Percentiles rank a stretch among this genome's conserved stretches.
These are phyloP conservation scores for Potentilla sterilis DNA, from an alignment of 306 rosid species.

Conservation along the genomic window DNA sequence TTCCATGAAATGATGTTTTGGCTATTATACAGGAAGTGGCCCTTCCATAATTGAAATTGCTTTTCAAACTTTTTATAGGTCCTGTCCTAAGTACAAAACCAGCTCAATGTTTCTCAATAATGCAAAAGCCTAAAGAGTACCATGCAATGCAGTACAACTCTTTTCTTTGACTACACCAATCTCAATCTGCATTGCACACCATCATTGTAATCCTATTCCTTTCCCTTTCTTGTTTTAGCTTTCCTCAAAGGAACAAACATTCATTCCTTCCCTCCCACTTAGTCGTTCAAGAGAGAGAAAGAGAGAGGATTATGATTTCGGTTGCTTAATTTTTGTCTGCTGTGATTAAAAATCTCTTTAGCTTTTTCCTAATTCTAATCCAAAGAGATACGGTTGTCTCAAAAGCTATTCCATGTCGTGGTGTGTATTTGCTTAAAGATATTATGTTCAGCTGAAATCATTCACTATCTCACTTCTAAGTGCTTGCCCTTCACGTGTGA, in stretches of 20 bases:
- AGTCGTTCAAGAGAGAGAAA: conserved; percentile 24
- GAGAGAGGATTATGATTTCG: conserved; percentile 33
- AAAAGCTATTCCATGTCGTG: conserved; percentile 69
- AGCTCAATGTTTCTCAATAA: conserved; percentile 75
- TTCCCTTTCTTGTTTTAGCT: conserved; percentile 32
- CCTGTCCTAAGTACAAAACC: conserved; percentile 58
- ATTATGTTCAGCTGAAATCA: conserved; percentile 21
- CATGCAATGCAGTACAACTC: conserved; percentile 9
- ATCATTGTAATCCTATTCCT: conserved; percentile 55
- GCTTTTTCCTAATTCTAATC: conserved; percentile 41
- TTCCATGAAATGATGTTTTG: conserved; percentile 46
- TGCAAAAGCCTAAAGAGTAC: conserved; percentile 26
- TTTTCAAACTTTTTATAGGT: conserved; percentile 22
- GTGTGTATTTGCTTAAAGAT: conserved; percentile 35
- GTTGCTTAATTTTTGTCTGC: conserved; percentile 32
- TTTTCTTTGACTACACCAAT: conserved; percentile 45
- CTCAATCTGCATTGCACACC: conserved; percentile 36
- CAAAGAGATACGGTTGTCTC: conserved; percentile 18
- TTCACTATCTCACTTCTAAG: conserved; percentile 40
- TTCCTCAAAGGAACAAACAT: conserved; percentile 39
- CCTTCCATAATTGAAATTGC: conserved; percentile 44
- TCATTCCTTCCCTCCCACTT: conserved; percentile 31
- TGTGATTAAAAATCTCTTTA: conserved; percentile 18
- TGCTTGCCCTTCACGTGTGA: conserved; percentile 39
- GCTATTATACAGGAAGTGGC: conserved; percentile 38